Percentiles rank a stretch among this genome's conserved stretches.
phyloP scores from a whole-genome alignment of 1,139 yeast genomes.

The Hansenula lynferdii region DNA sequence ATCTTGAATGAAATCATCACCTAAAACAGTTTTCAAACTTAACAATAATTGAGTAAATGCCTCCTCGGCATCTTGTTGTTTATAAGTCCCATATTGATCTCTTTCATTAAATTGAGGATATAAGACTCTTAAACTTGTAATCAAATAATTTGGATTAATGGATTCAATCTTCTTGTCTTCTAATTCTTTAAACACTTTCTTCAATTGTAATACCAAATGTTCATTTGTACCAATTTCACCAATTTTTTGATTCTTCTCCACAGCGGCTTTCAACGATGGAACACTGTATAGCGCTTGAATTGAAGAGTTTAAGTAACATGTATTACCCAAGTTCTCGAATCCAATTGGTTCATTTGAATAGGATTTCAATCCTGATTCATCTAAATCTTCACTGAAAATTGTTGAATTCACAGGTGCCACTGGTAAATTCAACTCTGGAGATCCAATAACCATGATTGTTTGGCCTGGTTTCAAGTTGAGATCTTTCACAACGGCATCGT shows the following conservation, averaged over 20 bases:
- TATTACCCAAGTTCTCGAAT: conserved; percentile 82
- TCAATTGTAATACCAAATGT: conserved; percentile 32
- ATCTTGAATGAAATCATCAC: conserved; percentile 46
- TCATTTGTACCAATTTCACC: conserved; percentile 30
- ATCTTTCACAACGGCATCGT: conserved; percentile 48
- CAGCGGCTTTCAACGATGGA: conserved; percentile 8
- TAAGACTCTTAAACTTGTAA: conserved; percentile 54
- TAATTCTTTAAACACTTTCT: conserved; percentile 31
- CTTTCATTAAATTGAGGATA: conserved; percentile 91
- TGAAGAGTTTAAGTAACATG: conserved; percentile 91
- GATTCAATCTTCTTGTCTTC: conserved; percentile 39
- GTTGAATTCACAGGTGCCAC: conserved; percentile 52
- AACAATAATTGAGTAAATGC: conserved; percentile 77
- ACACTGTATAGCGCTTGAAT: conserved; percentile 74
- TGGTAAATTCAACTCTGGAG: conserved; percentile 71
- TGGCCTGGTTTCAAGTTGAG: conserved; percentile 61
- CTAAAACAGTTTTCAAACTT: conserved; percentile 41
- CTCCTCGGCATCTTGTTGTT: conserved; percentile 99
- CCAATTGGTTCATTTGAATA: conserved; percentile 63
- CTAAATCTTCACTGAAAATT: conserved; percentile 69
- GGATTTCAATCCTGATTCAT: conserved; percentile 25
- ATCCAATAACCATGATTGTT: conserved; percentile 85
- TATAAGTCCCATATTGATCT: conserved; percentile 61
- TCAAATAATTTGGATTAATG: conserved; percentile 59
- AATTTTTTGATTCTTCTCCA: conserved; percentile 15